phyloP scores from a whole-genome alignment of 441 rosid species.

The Manihot esculenta region DNA sequence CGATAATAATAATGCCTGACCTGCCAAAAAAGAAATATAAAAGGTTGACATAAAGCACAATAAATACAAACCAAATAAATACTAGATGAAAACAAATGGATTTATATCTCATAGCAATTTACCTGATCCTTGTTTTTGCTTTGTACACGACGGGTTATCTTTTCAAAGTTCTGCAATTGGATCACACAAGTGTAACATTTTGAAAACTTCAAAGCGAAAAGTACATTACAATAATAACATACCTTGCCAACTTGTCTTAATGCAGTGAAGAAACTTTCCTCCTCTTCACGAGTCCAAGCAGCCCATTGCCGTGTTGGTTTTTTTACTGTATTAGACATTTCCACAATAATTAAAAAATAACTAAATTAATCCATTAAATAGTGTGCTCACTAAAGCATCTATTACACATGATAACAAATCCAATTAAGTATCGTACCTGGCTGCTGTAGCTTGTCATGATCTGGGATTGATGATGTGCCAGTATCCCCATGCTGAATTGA shows the following conservation, averaged over 20 bases:
- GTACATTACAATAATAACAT: constrained; percentile 21
- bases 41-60: constrained; percentile 23
- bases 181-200: constrained; percentile 14
- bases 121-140: constrained; percentile 99
- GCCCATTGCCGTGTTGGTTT: constrained; percentile 97
- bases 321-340: constrained; percentile 51
- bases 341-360: not conserved
- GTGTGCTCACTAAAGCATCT: constrained; percentile 12
- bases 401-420: constrained; percentile 3
- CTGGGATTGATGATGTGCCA: constrained; percentile 35
- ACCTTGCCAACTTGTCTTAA: constrained; percentile 99
- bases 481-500: constrained; percentile 48
- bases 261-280: constrained; percentile 95
- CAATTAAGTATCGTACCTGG: constrained; percentile 50
- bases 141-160: constrained; percentile 91
- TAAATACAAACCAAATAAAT: constrained; percentile 9
- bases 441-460: constrained; percentile 36
- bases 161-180: constrained; percentile 84
- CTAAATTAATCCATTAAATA: not conserved
- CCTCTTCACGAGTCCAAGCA: constrained; percentile 99
- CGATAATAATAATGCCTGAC: constrained; percentile 98
- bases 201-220: constrained; percentile 9
- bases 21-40: constrained; percentile 41
- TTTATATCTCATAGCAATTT: constrained; percentile 23
- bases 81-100: constrained; percentile 15